A percentile compares a stretch with the other conserved stretches of the same genome.
Evolutionary conservation across 2,329 filamentous ascomycete genomes (phyloP).

Genomic region (Plenodomus lindquistii): DNA sequence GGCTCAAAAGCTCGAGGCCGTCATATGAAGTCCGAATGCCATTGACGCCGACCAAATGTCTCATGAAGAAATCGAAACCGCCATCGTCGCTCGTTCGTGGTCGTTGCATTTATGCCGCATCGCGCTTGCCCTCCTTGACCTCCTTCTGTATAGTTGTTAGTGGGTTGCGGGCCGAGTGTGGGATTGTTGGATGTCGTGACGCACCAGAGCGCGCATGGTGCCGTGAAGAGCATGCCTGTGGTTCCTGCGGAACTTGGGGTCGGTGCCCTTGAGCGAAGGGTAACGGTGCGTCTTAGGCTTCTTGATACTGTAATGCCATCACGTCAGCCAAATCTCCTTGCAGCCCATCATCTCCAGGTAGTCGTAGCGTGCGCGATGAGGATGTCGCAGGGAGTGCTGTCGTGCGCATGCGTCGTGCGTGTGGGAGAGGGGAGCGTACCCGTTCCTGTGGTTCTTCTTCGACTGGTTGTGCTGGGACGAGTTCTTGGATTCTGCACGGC

Average conservation of each 20-base stretch:
- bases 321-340: slow-evolving; percentile 21
- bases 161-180: slow-evolving; percentile 2
- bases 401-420: slow-evolving; percentile 13
- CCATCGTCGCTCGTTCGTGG: slow-evolving; percentile 38
- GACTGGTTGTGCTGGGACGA: slow-evolving; percentile 98
- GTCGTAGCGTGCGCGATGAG: background rate
- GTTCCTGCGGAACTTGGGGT: slow-evolving; percentile 99
- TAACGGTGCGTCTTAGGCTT: slow-evolving; percentile 99
- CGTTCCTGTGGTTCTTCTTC: slow-evolving; percentile 99
- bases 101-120: slow-evolving; percentile 68
- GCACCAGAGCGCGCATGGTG: slow-evolving; percentile 95
- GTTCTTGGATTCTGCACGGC: slow-evolving; percentile 91
- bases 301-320: slow-evolving; percentile 77
- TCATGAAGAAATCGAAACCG: slow-evolving; percentile 46
- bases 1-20: slow-evolving; percentile 41
- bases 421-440: slow-evolving; percentile 63
- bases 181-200: slow-evolving; percentile 43
- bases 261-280: slow-evolving; percentile 96
- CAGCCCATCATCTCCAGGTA: background rate
- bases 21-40: slow-evolving; percentile 46
- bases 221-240: slow-evolving; percentile 99
- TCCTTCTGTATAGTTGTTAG: slow-evolving; percentile 74
- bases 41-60: slow-evolving; percentile 48
- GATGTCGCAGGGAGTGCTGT: slow-evolving; percentile 1
- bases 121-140: slow-evolving; percentile 93